A percentile compares a stretch with the other conserved stretches of the same genome.
phyloP scores from a whole-genome alignment of 73 alveolate species.

The Paramecium bursaria region DNA sequence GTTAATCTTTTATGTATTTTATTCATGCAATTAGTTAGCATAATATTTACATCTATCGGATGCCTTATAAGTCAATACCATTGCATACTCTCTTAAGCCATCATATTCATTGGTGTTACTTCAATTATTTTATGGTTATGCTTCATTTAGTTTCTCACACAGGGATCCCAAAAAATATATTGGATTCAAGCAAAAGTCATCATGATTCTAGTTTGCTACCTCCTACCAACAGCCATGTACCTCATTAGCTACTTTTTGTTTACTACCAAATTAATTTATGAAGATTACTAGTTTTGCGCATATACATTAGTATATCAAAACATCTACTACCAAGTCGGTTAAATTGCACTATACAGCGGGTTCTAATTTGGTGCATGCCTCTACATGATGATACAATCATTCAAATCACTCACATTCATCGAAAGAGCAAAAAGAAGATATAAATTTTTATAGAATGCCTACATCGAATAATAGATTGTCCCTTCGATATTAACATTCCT shows the following conservation, averaged over 20 bases:
- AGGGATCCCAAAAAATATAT: neutral
- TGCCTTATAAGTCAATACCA: neutral
- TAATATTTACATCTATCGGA: slow-evolving; percentile 12
- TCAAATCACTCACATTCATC: neutral
- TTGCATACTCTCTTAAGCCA: slow-evolving; percentile 19
- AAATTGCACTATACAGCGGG: neutral
- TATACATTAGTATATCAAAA: neutral
- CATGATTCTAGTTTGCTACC: neutral
- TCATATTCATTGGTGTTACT: slow-evolving; percentile 18
- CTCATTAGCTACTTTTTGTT: neutral
- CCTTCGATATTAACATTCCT: slow-evolving; percentile 3
- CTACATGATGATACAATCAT: neutral
- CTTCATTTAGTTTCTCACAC: slow-evolving; percentile 10
- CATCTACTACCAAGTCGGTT: neutral
- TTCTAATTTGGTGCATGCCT: neutral
- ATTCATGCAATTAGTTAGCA: slow-evolving; percentile 34
- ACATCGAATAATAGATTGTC: neutral
- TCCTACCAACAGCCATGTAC: neutral
- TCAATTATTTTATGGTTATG: slow-evolving; percentile 29
- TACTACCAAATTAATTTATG: neutral
- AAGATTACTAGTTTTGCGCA: slow-evolving; percentile 16
- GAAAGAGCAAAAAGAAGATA: slow-evolving; percentile 28
- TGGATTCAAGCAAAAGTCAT: slow-evolving; percentile 31
- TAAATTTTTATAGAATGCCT: neutral
- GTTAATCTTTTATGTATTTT: slow-evolving; percentile 29